These are phyloP conservation scores for Fusarium sp. DNA, from an alignment of 2,329 filamentous ascomycete genomes.

Conservation along the genomic window DNA sequence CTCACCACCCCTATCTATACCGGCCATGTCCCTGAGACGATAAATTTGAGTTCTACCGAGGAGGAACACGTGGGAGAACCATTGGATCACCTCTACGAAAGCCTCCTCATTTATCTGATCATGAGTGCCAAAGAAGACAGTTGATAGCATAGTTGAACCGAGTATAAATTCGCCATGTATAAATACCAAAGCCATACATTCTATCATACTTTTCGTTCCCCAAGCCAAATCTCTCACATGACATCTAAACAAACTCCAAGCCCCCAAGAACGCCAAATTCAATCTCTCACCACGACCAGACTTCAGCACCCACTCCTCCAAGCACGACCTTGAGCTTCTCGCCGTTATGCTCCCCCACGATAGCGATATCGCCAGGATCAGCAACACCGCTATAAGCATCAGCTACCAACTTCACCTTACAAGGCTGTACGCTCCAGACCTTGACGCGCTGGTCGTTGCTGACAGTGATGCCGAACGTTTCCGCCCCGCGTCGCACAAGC, in stretches of 20 bases:
- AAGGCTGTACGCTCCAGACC: slow-evolving; percentile 58
- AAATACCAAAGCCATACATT: background rate
- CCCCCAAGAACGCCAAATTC: slow-evolving; percentile 5
- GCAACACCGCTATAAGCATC: slow-evolving; percentile 69
- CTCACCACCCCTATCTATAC: background rate
- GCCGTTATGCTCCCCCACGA: background rate
- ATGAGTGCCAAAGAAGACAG: background rate
- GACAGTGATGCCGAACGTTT: slow-evolving; percentile 55
- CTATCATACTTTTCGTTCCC: background rate
- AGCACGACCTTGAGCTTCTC: slow-evolving; percentile 33
- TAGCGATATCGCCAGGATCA: slow-evolving; percentile 61
- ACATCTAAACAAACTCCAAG: slow-evolving; percentile 7
- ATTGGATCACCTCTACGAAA: background rate
- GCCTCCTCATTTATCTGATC: background rate
- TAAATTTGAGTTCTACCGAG: background rate
- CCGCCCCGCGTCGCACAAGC: slow-evolving; percentile 47
- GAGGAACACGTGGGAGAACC: background rate
- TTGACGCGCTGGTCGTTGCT: slow-evolving; percentile 73
- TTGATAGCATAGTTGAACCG: background rate
- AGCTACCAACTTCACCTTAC: slow-evolving; percentile 55
- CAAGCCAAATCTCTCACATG: background rate
- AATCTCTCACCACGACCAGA: slow-evolving; percentile 38
- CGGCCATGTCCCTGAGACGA: background rate
- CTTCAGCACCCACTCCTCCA: slow-evolving; percentile 41
- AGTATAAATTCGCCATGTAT: background rate